Base-by-base conservation (phyloP, 768 basidiomycete genomes). In the Hortiboletus flavorubellus region DNA sequence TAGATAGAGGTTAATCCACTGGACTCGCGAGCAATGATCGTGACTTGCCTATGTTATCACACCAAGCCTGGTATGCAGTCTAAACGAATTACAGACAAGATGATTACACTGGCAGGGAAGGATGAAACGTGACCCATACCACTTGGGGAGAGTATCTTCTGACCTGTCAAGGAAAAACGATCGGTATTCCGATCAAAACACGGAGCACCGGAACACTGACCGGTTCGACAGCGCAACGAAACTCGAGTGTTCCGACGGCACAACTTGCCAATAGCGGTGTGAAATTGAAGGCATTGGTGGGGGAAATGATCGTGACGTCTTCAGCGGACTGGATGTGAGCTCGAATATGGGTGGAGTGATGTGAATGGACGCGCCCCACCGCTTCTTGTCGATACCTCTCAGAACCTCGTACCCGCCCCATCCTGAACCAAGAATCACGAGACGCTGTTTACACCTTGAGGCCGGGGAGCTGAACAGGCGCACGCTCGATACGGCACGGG, bases 241-340 rank as follows among this genome's bases (percentile, higher is more conserved):
- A 91, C 60, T 93, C 91, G 45, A 95, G 75, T 7, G 92, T 93
- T 3, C 93, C 93, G 26, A 92, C 89, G 4, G 89, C 81, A 54
- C 87, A 77, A 40, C 75, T 68, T 0, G 82, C 80, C 6, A 84
- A 67, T 16, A 83, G 63, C 2, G 81, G 80, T 37, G 75, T 72
- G 33, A 71, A 76, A 43, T 74, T 74, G 65, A 75, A 75, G 37
- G 72, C 62, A 18, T 74, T 72, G 35, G 76, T 85, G 0, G 89
- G 86, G 6, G 87, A 87, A 26, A 90, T 54, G 15, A 89, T 68
- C 1, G 81, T 82, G 5, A 87, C 84, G 61, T 88, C 86, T 89
- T 58, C 0, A 23, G 14, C 39, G 31, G 18, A 54, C 23, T 26
- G 11, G 45, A n/a, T 29, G 50, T 61, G 2, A 65, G 55, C 47